phyloP scores from a whole-genome alignment of 192 early-diverging fungal genomes.

The Backusella circina region DNA sequence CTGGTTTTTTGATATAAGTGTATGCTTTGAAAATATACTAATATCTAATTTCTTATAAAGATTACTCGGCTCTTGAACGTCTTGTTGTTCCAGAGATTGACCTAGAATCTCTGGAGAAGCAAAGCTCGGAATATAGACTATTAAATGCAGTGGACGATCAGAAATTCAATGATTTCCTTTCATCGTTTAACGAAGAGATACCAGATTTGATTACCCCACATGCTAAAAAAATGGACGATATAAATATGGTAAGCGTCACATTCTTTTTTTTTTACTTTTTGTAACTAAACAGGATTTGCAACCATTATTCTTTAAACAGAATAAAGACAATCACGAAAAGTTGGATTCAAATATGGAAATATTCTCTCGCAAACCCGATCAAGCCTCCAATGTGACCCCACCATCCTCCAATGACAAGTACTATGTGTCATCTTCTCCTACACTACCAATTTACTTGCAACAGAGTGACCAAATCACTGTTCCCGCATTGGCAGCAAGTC shows the following conservation, averaged over 20 bases:
- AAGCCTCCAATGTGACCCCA: neutral
- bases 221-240: neutral
- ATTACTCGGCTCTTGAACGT: neutral
- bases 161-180: neutral
- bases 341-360: neutral
- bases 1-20: neutral
- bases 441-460: conserved; percentile 6
- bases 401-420: neutral
- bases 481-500: neutral
- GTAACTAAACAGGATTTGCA: conserved; percentile 1
- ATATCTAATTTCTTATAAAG: neutral
- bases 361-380: neutral
- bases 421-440: neutral
- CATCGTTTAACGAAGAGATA: neutral
- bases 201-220: conserved; percentile 3
- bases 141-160: neutral
- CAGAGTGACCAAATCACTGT: conserved; percentile 7
- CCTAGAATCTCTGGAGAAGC: neutral
- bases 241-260: neutral
- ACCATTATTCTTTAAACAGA: neutral
- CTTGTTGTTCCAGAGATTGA: neutral
- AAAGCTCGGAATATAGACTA: neutral
- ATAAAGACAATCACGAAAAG: neutral
- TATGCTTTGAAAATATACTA: neutral
- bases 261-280: neutral